A percentile compares a stretch with the other conserved stretches of the same genome.
phyloP scores from a whole-genome alignment of 1,284 basidiomycete species.

The Cryptococcus jaspeensis region DNA sequence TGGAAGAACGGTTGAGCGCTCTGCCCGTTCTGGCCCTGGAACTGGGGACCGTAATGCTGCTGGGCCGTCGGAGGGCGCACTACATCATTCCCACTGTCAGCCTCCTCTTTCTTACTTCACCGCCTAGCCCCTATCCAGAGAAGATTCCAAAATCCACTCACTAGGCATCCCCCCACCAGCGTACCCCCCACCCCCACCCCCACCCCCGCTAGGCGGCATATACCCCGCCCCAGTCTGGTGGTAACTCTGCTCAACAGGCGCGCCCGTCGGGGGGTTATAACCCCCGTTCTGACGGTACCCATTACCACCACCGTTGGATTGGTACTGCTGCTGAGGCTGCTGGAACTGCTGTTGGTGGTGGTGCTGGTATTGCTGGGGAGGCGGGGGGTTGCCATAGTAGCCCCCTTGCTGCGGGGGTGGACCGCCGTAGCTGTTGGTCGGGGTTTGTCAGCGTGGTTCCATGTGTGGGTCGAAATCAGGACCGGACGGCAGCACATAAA shows the following conservation, averaged over 20 bases:
- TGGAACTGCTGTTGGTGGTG: background rate
- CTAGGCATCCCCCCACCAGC: slow-evolving; percentile 18
- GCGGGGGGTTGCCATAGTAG: slow-evolving; percentile 5
- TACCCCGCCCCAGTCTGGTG: slow-evolving; percentile 32
- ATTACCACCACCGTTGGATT: background rate
- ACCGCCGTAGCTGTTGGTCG: slow-evolving; percentile 2
- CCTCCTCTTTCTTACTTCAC: no score
- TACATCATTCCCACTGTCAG: no score
- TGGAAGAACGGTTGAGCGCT: slow-evolving; percentile 66
- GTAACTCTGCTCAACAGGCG: slow-evolving; percentile 20
- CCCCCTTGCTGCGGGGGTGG: slow-evolving; percentile 1
- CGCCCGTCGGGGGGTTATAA: slow-evolving; percentile 27
- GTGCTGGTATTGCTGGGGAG: slow-evolving; percentile 15
- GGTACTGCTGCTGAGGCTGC: background rate
- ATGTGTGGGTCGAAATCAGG: no score
- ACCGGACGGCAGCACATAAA: no score
- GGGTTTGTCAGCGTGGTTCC: background rate
- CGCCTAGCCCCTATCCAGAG: background rate
- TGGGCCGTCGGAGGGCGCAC: slow-evolving; percentile 51
- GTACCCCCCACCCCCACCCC: slow-evolving; percentile 16
- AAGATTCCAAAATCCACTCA: slow-evolving; percentile 7
- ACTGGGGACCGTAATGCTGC: slow-evolving; percentile 68
- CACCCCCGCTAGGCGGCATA: slow-evolving; percentile 16
- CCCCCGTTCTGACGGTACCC: slow-evolving; percentile 4
- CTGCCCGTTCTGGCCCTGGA: slow-evolving; percentile 58